Evolutionary conservation across 1,139 yeast genomes (phyloP), one percentile per base, ranked within the genome.

Genomic region (Scheffersomyces parashehatae): DNA sequence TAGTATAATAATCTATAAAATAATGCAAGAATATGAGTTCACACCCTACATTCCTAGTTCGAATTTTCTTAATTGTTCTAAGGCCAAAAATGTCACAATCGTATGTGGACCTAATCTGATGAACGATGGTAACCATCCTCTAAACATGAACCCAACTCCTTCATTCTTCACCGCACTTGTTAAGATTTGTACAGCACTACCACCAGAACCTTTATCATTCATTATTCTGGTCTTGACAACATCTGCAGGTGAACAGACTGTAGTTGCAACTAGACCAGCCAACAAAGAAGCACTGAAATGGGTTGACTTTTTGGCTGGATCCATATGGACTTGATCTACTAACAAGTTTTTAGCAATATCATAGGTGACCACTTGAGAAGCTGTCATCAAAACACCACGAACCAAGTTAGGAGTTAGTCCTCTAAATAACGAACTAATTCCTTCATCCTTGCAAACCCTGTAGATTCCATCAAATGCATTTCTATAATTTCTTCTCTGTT

Each of bases 71-170:
- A 88, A 73, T 62, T 87, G 91, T 62, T 88, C 95, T 50, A 88
- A 76, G 2, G 83, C 95, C 52, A 88, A 67, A 66, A 89, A 88
- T 1, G 95, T 89, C 29, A 89, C 81, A 50, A 89, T 87, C 0
- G 97, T 89, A 55, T 88, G 95, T 28, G 96, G 96, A 0, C 96
- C 96, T 49, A 89, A 73, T 60, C 96, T 81, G 8, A 88, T 79
- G 61, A 89, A 89, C 28, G 95, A 83, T 29, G 96, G 96, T 36
- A 86, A 68, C 96, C 96, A 89, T 20, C 96, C 96, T 64, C 96
- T 75, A 64, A 88, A 88, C 83, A 88, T 81, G 65, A 88, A 88
- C 1, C 83, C 78, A 10, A 79, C 70, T 26, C 96, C 96, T 65
- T 88, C 96, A 16, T 61, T 69, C 52, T 75, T 77, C 31, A 88